phyloP scores from a whole-genome alignment of 1,284 basidiomycete genomes.

The Pyrrhoderma lamaoense region DNA sequence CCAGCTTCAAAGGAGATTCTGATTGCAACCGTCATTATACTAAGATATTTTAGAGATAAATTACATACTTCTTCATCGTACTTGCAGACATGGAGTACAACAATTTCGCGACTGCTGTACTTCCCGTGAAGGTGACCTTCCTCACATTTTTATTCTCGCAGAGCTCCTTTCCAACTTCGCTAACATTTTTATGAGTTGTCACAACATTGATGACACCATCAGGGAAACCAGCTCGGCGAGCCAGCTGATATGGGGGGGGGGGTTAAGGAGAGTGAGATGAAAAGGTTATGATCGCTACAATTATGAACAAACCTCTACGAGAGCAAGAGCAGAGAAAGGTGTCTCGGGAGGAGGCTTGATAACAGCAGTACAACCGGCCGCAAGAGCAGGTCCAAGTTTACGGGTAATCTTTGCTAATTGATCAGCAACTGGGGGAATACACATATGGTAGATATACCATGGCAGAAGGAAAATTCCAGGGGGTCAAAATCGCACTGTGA shows the following conservation, averaged over 20 bases:
- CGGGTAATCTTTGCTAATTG: slow-evolving; percentile 55
- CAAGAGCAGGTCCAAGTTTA: slow-evolving; percentile 84
- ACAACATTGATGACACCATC: slow-evolving; percentile 94
- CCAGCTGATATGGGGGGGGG: too few relatives aligned
- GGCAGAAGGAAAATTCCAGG: slow-evolving; percentile 92
- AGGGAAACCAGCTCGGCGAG: slow-evolving; percentile 84
- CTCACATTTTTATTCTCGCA: slow-evolving; percentile 69
- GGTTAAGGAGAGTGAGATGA: too few relatives aligned
- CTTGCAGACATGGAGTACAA: slow-evolving; percentile 77
- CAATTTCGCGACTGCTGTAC: slow-evolving; percentile 86
- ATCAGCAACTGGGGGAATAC: background rate
- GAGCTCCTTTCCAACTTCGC: slow-evolving; percentile 77
- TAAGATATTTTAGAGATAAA: slow-evolving; percentile 3
- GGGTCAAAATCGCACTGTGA: slow-evolving; percentile 72
- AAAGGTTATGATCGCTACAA: slow-evolving; percentile 2
- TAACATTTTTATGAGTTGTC: slow-evolving; percentile 77
- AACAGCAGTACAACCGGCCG: slow-evolving; percentile 93
- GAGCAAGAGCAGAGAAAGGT: slow-evolving; percentile 87
- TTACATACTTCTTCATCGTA: slow-evolving; percentile 81
- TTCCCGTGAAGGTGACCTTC: slow-evolving; percentile 95
- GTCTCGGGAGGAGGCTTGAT: slow-evolving; percentile 96
- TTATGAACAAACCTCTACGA: slow-evolving; percentile 56
- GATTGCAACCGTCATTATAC: too few relatives aligned
- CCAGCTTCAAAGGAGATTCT: slow-evolving; percentile 82
- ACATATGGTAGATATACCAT: slow-evolving; percentile 58